Evolutionary conservation across 176 grass and related monocot species (phyloP).

Genomic region (Elaeis guineensis): DNA sequence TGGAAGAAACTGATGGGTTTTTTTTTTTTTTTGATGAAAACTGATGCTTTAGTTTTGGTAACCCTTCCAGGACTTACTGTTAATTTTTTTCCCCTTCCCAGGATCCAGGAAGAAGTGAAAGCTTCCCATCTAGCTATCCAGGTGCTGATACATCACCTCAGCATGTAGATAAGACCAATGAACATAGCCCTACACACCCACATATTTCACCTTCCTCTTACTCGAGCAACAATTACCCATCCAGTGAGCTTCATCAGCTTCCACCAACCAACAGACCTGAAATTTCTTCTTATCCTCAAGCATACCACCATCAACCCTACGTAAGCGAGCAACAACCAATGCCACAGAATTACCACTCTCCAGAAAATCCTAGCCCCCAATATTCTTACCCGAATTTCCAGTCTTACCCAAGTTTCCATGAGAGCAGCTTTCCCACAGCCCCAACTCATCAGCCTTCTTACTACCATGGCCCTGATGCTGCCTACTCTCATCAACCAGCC

Average conservation of each 20-base stretch:
- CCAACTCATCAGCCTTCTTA: constrained; percentile 50
- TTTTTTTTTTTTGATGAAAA: constrained; percentile 1
- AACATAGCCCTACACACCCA: constrained; percentile 31
- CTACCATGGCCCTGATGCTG: constrained; percentile 36
- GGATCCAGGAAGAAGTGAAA: constrained; percentile 50
- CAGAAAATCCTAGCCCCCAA: constrained; percentile 39
- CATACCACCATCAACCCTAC: constrained; percentile 59
- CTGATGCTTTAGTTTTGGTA: too few relatives aligned
- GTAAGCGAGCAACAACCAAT: constrained; percentile 38
- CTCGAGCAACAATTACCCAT: constrained; percentile 35
- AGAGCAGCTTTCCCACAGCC: constrained; percentile 45
- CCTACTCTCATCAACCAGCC: constrained; percentile 27
- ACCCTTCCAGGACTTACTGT: too few relatives aligned
- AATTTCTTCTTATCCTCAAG: constrained; percentile 40
- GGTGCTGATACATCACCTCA: constrained; percentile 18
- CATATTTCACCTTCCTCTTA: constrained; percentile 50
- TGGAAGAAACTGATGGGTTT: background rate
- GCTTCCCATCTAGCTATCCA: constrained; percentile 45
- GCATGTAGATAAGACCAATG: constrained; percentile 29
- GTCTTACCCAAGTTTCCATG: constrained; percentile 88
- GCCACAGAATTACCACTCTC: constrained; percentile 51
- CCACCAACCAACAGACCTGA: constrained; percentile 34
- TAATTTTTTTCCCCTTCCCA: constrained; percentile 20
- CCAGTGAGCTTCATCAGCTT: constrained; percentile 40
- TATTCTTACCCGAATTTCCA: constrained; percentile 89